These are phyloP conservation scores for Bipolaris cookei DNA, from an alignment of 2,329 filamentous ascomycete species.

Conservation along the genomic window DNA sequence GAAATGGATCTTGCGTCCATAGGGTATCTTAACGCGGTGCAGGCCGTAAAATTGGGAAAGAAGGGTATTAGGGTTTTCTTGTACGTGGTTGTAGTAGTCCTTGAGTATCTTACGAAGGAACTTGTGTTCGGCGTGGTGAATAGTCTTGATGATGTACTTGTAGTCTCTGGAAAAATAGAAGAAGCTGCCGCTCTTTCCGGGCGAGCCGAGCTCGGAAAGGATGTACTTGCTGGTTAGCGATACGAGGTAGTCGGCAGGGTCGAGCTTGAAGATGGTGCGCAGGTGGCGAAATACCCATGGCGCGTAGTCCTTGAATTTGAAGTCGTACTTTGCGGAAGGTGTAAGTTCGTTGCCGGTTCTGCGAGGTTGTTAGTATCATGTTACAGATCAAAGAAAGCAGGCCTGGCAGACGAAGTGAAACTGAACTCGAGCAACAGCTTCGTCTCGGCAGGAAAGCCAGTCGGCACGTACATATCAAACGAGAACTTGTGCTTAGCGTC, in stretches of 20 bases:
- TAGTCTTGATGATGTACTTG: conserved; percentile 99
- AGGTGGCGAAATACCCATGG: conserved; percentile 98
- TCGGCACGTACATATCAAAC: conserved; percentile 83
- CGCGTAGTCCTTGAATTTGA: conserved; percentile 99
- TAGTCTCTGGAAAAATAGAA: conserved; percentile 99
- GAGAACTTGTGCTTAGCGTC: conserved; percentile 95
- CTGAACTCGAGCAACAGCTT: conserved; percentile 21
- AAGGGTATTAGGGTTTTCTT: conserved; percentile 92
- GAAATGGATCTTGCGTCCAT: conserved; percentile 97
- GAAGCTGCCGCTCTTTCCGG: conserved; percentile 97
- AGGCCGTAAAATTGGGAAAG: conserved; percentile 98
- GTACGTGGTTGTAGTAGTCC: conserved; percentile 93
- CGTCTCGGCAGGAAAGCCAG: conserved; percentile 26
- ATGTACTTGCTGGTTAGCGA: conserved; percentile 99
- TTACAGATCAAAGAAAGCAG: neutral
- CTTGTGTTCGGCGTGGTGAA: conserved; percentile 93
- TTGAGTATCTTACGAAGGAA: conserved; percentile 82
- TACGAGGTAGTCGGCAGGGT: conserved; percentile 97
- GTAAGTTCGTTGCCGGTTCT: conserved; percentile 96
- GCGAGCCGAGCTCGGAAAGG: conserved; percentile 92
- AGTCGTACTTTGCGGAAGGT: conserved; percentile 98
- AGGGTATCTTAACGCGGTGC: conserved; percentile 97
- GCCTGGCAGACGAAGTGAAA: conserved; percentile 21
- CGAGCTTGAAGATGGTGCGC: conserved; percentile 83
- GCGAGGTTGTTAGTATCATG: conserved; percentile 41